Base-by-base conservation (phyloP, 768 basidiomycete species). In the Mycena olivaceomarginata region DNA sequence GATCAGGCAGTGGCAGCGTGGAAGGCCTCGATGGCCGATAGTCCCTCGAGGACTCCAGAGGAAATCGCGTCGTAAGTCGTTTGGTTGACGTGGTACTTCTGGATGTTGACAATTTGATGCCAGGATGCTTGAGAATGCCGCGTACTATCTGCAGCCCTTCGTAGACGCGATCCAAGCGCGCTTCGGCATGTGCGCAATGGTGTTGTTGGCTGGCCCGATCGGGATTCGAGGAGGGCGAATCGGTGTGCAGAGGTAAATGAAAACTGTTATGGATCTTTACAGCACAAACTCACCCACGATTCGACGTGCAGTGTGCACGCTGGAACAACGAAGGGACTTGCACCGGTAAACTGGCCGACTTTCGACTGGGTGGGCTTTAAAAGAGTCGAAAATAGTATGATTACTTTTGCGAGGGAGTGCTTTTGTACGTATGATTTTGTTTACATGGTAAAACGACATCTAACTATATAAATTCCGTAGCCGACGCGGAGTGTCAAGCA, bases 371-470 rank as follows among this genome's bases (percentile, higher is more conserved):
- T n/a, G 12, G 53, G 53, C 53, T 56, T 56, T 22, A 56, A 56
- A 56, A 56, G 13, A 22, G 53, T 56, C n/a, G 53, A 56, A 12
- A 22, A 56, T 8, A 56, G n/a, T 9, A 56, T 56, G 53, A 56
- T 56, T 56, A 56, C 53, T 22, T 56, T 56, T 56, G 53, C n/a
- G n/a, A 56, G 53, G 53, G 31, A 56, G n/a, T 56, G 53, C 53
- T 56, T 56, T 56, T 56, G 53, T 56, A 22, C 20, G 53, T 56
- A 56, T n/a, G 18, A n/a, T 22, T 56, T 56, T 12, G 2, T 31
- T n/a, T n/a, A 56, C n/a, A 56, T 22, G 20, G 31, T 7, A 4
- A 22, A 56, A 56, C 20, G 8, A 22, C 8, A 9, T 56, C 53
- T 56, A 56, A 22, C 53, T 12, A n/a, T 22, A 1, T 56, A 22